Evolutionary conservation across 192 early-diverging fungal species (phyloP), one percentile per base, ranked within the genome.

Genomic region (Jimgerdemannia flammicorona): DNA sequence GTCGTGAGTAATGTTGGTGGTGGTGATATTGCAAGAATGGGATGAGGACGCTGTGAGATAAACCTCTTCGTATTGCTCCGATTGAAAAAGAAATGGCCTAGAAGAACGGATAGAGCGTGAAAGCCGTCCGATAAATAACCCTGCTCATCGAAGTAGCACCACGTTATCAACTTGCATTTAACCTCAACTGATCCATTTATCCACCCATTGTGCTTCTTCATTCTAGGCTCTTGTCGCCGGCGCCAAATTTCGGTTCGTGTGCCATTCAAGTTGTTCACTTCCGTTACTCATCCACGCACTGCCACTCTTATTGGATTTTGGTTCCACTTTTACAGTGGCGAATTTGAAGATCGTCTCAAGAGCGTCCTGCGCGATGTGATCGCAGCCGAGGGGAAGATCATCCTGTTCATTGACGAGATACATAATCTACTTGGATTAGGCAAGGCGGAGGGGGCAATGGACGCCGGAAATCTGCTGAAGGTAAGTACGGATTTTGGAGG

Each of bases 311-410:
- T 59, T 14, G 6, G 49, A 59, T 1, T 43, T 41, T 3, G 49
- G 43, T 42, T 14, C 49, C 49, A 2, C 4, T 10, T 40, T 66
- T 3, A 72, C 83, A 87, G 91, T 39, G 93, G 93, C 67, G 93
- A 95, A 82, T 95, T 95, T 70, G 93, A 95, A 76, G 93, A 95
- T 72, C 85, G 93, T 6, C 78, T 95, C 8, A 95, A 95, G 76
- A 88, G 85, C 7, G 84, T 95, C 70, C 83, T 95, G 29, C 85
- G 87, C 43, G 91, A 93, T 76, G 88, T 95, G 14, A 86, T 86
- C 39, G 91, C 89, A 20, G 84, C 88, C 2, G 88, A 93, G 67
- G 89, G 87, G 39, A 91, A 92, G n/a, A 86, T 92, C 40, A 92
- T 95, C 71, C 69, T 95, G 43, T 95, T 95, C 76, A 91, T 93